These are phyloP conservation scores for Salix caprea DNA, from an alignment of 345 rosid species.

Conservation along the genomic window DNA sequence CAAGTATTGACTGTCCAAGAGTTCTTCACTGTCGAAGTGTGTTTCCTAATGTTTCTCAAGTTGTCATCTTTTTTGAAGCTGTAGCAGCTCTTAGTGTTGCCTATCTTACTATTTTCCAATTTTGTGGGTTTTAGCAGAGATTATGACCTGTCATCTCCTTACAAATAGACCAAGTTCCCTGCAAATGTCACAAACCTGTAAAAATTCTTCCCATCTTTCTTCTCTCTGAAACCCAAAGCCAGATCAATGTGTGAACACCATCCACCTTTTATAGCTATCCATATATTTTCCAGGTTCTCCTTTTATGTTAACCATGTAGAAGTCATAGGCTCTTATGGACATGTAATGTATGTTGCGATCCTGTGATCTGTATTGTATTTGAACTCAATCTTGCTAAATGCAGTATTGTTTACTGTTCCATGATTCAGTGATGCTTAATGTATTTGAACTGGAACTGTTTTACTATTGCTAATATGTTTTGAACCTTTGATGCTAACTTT, in stretches of 20 bases:
- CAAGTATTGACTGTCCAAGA: background rate
- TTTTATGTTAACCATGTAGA: background rate
- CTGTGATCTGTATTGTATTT: background rate
- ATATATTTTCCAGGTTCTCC: background rate
- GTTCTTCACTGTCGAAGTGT: background rate
- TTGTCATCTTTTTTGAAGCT: background rate
- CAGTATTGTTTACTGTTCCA: background rate
- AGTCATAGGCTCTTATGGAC: background rate
- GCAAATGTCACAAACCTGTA: background rate
- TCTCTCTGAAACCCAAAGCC: background rate
- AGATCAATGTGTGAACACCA: background rate
- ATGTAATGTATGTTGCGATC: background rate
- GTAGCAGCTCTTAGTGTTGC: background rate
- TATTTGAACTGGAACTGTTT: background rate
- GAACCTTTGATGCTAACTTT: constrained; percentile 10
- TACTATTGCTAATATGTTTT: background rate
- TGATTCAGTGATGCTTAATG: background rate
- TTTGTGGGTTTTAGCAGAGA: background rate
- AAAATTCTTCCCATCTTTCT: background rate
- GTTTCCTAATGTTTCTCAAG: constrained; percentile 1
- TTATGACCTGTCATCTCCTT: background rate
- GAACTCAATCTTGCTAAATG: background rate
- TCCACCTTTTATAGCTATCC: background rate
- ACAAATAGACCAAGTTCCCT: background rate
- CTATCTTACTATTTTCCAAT: background rate